These are phyloP conservation scores for Didymella exigua DNA, from an alignment of 2,329 filamentous ascomycete species.

Conservation along the genomic window DNA sequence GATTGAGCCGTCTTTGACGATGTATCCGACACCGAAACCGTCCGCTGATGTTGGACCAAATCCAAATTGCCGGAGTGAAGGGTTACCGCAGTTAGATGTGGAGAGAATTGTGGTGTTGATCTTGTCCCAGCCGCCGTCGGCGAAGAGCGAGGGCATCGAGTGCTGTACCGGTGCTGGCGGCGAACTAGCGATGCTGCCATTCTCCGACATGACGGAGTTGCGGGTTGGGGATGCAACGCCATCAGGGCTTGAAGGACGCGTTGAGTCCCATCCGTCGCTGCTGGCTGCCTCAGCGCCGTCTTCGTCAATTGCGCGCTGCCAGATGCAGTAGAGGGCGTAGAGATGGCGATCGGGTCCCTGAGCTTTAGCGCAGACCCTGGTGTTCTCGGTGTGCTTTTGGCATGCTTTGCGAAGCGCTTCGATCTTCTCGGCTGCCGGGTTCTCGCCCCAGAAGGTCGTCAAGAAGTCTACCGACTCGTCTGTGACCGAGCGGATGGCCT, in stretches of 20 bases:
- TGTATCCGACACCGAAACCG: conserved; percentile 97
- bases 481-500: conserved; percentile 87
- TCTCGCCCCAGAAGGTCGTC: conserved; percentile 92
- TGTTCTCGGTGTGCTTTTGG: conserved; percentile 78
- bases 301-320: conserved; percentile 87
- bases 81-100: conserved; percentile 98
- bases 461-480: conserved; percentile 86
- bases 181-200: conserved; percentile 56
- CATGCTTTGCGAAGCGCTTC: conserved; percentile 84
- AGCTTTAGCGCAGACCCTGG: conserved; percentile 84
- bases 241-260: conserved; percentile 59
- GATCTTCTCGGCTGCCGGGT: conserved; percentile 80
- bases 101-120: conserved; percentile 93
- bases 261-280: conserved; percentile 58
- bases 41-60: conserved; percentile 94
- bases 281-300: conserved; percentile 62
- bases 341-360: conserved; percentile 91
- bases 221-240: conserved; percentile 61
- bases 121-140: conserved; percentile 89
- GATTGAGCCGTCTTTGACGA: conserved; percentile 93
- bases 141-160: conserved; percentile 78
- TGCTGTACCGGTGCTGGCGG: conserved; percentile 56
- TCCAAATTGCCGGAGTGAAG: conserved; percentile 90
- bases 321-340: conserved; percentile 91
- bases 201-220: conserved; percentile 57